These are phyloP conservation scores for Zizania latifolia DNA, from an alignment of 176 grass and related monocot species.

Conservation along the genomic window DNA sequence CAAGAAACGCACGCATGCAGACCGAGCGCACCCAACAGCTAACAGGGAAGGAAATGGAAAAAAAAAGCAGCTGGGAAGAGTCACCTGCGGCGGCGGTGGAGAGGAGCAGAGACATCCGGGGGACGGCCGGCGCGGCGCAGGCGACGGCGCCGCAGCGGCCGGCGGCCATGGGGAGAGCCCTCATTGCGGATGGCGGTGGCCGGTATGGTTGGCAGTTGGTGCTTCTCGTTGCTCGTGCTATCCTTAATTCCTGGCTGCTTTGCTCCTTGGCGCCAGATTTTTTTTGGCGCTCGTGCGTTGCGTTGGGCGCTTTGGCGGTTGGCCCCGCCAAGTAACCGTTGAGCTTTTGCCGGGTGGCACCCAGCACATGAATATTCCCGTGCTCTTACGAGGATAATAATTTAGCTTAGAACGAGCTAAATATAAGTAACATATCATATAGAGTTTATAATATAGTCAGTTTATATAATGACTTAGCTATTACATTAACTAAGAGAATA, in stretches of 20 bases:
- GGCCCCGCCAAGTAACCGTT: neutral
- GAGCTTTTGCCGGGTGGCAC: no score
- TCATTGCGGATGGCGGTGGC: conserved; percentile 3
- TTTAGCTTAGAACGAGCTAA: no score
- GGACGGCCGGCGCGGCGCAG: conserved; percentile 35
- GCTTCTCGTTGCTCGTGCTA: conserved; percentile 31
- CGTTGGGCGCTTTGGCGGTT: neutral
- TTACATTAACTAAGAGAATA: no score
- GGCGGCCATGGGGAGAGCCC: conserved; percentile 4
- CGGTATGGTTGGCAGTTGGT: conserved; percentile 15
- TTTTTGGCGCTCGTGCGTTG: no score
- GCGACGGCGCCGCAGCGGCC: conserved; percentile 17
- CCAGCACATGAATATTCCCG: no score
- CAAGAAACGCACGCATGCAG: neutral
- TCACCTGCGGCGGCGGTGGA: conserved; percentile 19
- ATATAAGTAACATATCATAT: no score
- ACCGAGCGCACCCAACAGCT: no score
- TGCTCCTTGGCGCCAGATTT: neutral
- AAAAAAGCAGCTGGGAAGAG: neutral
- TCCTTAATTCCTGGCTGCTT: conserved; percentile 3
- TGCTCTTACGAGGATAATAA: no score
- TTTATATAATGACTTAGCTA: no score
- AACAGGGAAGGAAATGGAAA: no score
- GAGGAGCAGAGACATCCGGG: conserved; percentile 27
- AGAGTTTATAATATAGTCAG: no score